phyloP scores from a whole-genome alignment of 352 stramenopile species.

The Phytophthora citricola region DNA sequence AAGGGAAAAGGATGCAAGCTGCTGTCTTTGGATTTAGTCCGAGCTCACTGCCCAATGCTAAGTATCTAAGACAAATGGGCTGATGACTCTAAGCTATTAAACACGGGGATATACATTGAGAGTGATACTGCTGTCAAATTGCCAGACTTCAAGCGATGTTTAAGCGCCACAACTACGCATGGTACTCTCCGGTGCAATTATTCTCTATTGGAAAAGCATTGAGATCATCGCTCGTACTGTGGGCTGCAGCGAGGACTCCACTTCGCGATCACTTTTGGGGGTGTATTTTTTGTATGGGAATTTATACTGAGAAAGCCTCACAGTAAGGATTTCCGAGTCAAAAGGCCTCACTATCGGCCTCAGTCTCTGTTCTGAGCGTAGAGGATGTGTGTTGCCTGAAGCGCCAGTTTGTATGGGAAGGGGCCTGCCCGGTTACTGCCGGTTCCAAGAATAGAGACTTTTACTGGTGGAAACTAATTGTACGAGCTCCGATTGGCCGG shows the following conservation, averaged over 20 bases:
- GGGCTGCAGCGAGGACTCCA: neutral
- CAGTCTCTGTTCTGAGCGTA: constrained; percentile 3
- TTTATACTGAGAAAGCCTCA: constrained; percentile 2
- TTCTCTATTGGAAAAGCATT: neutral
- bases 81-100: too few relatives aligned
- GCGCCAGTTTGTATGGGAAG: constrained; percentile 11
- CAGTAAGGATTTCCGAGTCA: constrained; percentile 9
- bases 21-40: too few relatives aligned
- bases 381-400: constrained; percentile 7
- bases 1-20: too few relatives aligned
- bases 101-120: too few relatives aligned
- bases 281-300: neutral
- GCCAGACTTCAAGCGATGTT: neutral
- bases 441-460: neutral
- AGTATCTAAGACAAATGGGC: too few relatives aligned
- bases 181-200: neutral
- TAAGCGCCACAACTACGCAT: neutral
- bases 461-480: too few relatives aligned
- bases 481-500: neutral
- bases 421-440: neutral
- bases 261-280: neutral
- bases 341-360: constrained; percentile 21
- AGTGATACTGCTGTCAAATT: neutral
- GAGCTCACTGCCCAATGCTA: too few relatives aligned
- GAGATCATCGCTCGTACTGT: neutral